Base-by-base conservation (phyloP, 257 asterid genomes). In the Ajuga chamaepitys region DNA sequence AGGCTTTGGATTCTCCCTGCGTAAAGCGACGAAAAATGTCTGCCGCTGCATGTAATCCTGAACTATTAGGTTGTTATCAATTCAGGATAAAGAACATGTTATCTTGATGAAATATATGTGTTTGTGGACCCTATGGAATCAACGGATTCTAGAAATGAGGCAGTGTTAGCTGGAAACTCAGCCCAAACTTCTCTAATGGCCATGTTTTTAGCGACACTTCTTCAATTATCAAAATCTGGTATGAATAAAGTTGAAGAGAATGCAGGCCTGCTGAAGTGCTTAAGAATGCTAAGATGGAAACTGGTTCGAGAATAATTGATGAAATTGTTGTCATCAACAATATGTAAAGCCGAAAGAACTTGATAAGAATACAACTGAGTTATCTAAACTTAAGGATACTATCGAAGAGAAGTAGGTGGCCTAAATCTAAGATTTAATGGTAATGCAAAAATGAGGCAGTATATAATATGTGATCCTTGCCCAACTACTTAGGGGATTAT, bases 181-280 rank as follows among this genome's bases (percentile, higher is more conserved):
- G 60, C 74, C 32, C 85, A 85, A 72, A 86, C 82, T 81, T 80
- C 96, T 68, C 73, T 94, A 54, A 79, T 94, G 90, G 80, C 99
- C 71, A 87, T 94, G 96, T 85, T 94, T 62, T 75, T 88, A 71
- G 96, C 99, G 38, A 80, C 95, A 32, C 76, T 94, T 76, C 78
- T 94, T 78, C 96, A 90, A 71, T 72, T 88, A 64, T 69, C 96
- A 55, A 91, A 81, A 81, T 83, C 97, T 67, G 72, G 86, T 54
- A 22, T n/a, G 44, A 66, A 65, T 45, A 79, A 63, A 68, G 73
- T 67, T 63, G 80, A 59, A 67, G 86, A 76, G 10, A 81, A 20
- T 51, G 38, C 70, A 72, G 77, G 46, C 80, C 86, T 75, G 75
- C 66, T 58, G 78, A 83, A 70, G 71, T 57, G 74, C 70, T 38